Evolutionary conservation across 495 filamentous ascomycete genomes (phyloP).

Genomic region (Hyaloscypha hepaticicola): DNA sequence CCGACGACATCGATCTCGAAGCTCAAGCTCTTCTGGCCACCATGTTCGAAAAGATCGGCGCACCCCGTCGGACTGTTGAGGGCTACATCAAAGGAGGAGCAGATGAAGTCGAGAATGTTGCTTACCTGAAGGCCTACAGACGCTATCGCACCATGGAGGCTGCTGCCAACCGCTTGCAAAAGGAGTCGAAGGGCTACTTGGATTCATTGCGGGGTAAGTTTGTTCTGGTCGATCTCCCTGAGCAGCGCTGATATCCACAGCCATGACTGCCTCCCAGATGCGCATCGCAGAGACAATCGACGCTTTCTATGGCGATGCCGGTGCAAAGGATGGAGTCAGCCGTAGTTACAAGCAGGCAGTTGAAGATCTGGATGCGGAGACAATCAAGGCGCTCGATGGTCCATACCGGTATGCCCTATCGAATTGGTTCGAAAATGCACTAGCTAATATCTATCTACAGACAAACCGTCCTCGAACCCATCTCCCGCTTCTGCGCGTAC

Average conservation of each 20-base stretch:
- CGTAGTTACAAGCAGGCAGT: constrained; percentile 97
- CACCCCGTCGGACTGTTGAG: no score
- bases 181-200: constrained; percentile 96
- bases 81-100: neutral
- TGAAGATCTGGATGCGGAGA: constrained; percentile 95
- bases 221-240: neutral
- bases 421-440: neutral
- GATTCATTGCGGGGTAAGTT: constrained; percentile 84
- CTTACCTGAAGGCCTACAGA: constrained; percentile 41
- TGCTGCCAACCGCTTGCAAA: constrained; percentile 85
- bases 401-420: constrained; percentile 68
- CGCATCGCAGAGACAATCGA: constrained; percentile 99
- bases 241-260: constrained; percentile 41
- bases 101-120: neutral
- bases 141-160: constrained; percentile 97
- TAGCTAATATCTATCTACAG: constrained; percentile 41
- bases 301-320: constrained; percentile 96
- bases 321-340: constrained; percentile 90
- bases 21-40: no score
- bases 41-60: neutral
- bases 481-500: constrained; percentile 93
- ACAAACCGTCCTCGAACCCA: constrained; percentile 92
- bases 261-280: constrained; percentile 99
- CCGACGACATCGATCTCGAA: no score
- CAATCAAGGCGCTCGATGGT: constrained; percentile 97